Evolutionary conservation across 208 protist genomes (phyloP), one percentile per base, ranked within the genome.

Genomic region (Polymyxa betae): DNA sequence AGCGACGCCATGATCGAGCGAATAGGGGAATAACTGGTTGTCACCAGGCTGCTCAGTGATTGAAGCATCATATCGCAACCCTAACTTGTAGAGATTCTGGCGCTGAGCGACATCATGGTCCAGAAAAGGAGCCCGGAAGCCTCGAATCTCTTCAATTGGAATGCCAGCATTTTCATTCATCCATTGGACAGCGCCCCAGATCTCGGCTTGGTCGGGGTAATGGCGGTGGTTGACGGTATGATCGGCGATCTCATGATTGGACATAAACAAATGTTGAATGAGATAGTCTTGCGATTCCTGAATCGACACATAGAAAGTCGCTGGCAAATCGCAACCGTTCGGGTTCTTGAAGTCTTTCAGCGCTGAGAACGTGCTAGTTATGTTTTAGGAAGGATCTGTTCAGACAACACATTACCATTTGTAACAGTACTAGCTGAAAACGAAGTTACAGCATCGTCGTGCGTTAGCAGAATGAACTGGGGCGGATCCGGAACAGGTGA

Each of bases 1-100:
- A 12, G 72, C 72, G 12, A 82, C 72, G 72, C 72, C 72, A 35
- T 82, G n/a, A 43, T 82, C 72, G n/a, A 82, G 72, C 72, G 72
- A 38, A 43, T 82, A 82, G 16, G 72, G 72, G n/a, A 82, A 82
- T n/a, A 82, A 35, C n/a, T 82, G 72, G 12, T 5, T 12, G 5
- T 5, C 35, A 43, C 35, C 72, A 43, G 72, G 35, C 12, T 20
- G 12, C 40, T 82, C 16, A n/a, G n/a, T 40, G 5, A 82, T 82
- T 5, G 72, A 82, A 35, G 72, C 5, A 35, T 82, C 72, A n/a
- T 82, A 82, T 5, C 16, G 12, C 5, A 82, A 82, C n/a, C 72
- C 72, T 35, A 45, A 16, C 5, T 5, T 20, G n/a, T 82, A 43
- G 12, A 82, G 72, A 5, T 5, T 40, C 35, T 43, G 72, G 5